Evolutionary conservation across 352 stramenopile genomes (phyloP), one percentile per base, ranked within the genome.

Genomic region (Phytophthora aleatoria): DNA sequence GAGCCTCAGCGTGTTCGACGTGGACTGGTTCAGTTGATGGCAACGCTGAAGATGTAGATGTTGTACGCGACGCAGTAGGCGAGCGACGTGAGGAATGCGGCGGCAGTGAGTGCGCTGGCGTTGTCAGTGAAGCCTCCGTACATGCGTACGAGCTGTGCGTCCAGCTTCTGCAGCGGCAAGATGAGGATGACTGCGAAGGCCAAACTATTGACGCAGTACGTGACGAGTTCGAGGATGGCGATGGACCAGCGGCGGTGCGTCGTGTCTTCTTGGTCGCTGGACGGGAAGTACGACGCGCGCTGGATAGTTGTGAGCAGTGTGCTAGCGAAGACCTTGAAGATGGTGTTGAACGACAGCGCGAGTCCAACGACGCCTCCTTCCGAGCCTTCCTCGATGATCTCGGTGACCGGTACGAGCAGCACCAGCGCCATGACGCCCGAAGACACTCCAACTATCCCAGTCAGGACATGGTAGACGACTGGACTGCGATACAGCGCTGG

Each of bases 321-420:
- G 52, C 67, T 76, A 2, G 74, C 74, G 28, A 85, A 81, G 12
- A 85, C 60, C 35, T 74, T 69, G 42, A 86, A 75, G 43, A 87
- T 72, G 31, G 71, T 75, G 60, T 87, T 79, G 31, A 90, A 77
- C 30, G 81, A 81, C 35, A 86, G 54, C 31, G 75, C 57, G 39
- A 90, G 69, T 0, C 77, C 81, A 13, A 88, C 76, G 12, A 79
- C 79, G 16, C 69, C 79, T 35, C 81, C 79, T 53, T 90, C 81
- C 1, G 75, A 84, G 36, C 78, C 78, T 49, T 85, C 76, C 48
- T 88, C 71, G 59, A 87, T 80, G 61, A 90, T 88, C 60, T 90
- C 81, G 0, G 74, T 79, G 24, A 87, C 55, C 10, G 78, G 77
- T 0, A 75, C 73, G 3, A 84, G 67, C 43, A 79, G 64, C 15